A percentile compares a stretch with the other conserved stretches of the same genome.
phyloP scores from a whole-genome alignment of 306 rosid species.

The Fagus sylvatica region DNA sequence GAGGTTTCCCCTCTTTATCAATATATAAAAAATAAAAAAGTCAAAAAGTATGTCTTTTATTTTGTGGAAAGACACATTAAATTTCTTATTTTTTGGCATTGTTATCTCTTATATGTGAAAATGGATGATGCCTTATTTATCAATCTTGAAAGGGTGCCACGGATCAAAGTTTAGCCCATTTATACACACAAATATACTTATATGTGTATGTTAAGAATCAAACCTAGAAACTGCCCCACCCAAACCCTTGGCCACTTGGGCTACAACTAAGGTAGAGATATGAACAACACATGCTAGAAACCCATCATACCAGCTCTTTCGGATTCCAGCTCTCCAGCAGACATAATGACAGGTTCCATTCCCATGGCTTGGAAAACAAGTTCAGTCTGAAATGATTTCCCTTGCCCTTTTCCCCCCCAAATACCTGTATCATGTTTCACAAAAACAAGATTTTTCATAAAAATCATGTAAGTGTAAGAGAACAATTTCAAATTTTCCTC shows the following conservation, averaged over 20 bases:
- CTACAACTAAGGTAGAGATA: not conserved
- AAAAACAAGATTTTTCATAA: slow-evolving; percentile 6
- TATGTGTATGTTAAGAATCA: not conserved
- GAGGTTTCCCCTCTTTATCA: no score
- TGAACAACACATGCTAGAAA: slow-evolving; percentile 9
- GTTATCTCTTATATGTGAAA: not conserved
- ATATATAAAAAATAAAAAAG: no score
- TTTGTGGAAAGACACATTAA: not conserved
- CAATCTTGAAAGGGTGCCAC: not conserved
- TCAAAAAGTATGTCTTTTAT: not conserved
- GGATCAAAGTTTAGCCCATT: not conserved
- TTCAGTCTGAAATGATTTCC: slow-evolving; percentile 97
- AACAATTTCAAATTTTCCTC: not conserved
- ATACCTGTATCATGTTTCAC: slow-evolving; percentile 53
- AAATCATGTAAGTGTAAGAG: slow-evolving; percentile 4
- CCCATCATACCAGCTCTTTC: slow-evolving; percentile 87
- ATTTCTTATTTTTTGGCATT: not conserved
- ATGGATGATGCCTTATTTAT: not conserved
- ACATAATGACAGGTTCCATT: slow-evolving; percentile 89
- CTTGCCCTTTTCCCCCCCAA: slow-evolving; percentile 99
- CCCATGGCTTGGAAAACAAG: slow-evolving; percentile 94
- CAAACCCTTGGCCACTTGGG: not conserved
- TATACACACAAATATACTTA: not conserved
- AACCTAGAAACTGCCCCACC: not conserved
- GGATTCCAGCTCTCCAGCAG: slow-evolving; percentile 97